Evolutionary conservation across 192 early-diverging fungal genomes (phyloP).

Genomic region (Entomortierella beljakovae): DNA sequence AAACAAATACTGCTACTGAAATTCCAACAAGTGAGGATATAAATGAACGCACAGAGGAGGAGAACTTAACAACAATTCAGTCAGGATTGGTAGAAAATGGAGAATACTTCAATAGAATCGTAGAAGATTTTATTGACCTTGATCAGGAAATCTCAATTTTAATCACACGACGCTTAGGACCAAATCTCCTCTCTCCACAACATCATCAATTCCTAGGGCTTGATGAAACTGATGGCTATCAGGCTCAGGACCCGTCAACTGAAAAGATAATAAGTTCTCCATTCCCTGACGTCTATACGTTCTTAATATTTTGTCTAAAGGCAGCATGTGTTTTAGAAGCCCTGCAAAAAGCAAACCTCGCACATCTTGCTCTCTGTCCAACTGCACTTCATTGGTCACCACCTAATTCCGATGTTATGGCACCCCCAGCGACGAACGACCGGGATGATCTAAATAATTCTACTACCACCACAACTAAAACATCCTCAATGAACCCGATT

Average conservation of each 20-base stretch:
- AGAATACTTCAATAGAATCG: conserved; percentile 45
- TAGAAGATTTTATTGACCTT: conserved; percentile 46
- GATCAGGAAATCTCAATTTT: conserved; percentile 35
- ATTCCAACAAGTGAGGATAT: too few species aligned
- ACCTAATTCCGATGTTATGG: conserved; percentile 1
- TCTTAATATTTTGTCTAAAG: conserved; percentile 47
- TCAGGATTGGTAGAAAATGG: conserved; percentile 26
- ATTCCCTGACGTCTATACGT: conserved; percentile 26
- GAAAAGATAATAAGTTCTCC: conserved; percentile 9
- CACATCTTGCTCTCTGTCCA: conserved; percentile 39
- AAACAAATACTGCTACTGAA: neutral
- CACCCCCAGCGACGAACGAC: neutral
- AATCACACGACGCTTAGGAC: conserved; percentile 36
- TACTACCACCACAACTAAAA: neutral
- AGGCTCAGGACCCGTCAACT: conserved; percentile 5
- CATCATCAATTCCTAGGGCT: conserved; percentile 27
- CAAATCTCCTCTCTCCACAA: conserved; percentile 29
- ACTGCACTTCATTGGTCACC: conserved; percentile 43
- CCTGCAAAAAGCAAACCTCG: conserved; percentile 33
- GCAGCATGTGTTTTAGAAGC: conserved; percentile 37
- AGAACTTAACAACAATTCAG: neutral
- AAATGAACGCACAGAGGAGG: too few species aligned
- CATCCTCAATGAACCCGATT: conserved; percentile 4
- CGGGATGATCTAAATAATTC: neutral
- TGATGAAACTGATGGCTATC: conserved; percentile 31